These are phyloP conservation scores for Pisolithus thermaeus DNA, from an alignment of 1,284 basidiomycete genomes.

Conservation along the genomic window DNA sequence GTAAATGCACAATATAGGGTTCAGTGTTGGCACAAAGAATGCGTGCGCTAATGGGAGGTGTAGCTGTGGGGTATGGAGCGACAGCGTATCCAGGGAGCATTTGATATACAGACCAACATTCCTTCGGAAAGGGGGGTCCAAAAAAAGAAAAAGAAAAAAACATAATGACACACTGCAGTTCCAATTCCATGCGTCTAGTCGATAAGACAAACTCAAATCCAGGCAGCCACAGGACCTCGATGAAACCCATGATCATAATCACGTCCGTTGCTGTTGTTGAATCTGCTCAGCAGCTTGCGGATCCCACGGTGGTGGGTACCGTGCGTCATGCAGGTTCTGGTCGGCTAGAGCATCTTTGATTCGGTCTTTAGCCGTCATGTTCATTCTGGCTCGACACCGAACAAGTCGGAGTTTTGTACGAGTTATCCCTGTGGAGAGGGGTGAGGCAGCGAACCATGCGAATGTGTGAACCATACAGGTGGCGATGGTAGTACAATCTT, in stretches of 20 bases:
- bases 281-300: constrained; percentile 34
- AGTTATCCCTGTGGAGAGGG: constrained; percentile 57
- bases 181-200: neutral
- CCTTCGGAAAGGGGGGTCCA: neutral
- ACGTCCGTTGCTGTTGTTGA: constrained; percentile 17
- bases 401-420: constrained; percentile 74
- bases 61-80: neutral
- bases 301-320: constrained; percentile 74
- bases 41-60: neutral
- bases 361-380: constrained; percentile 62
- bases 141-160: neutral
- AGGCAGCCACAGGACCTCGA: neutral
- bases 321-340: constrained; percentile 64
- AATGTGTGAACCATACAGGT: constrained; percentile 53
- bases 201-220: neutral
- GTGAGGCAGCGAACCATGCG: constrained; percentile 1
- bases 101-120: neutral
- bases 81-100: neutral
- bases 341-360: constrained; percentile 66
- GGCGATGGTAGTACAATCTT: constrained; percentile 76
- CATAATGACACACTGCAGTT: neutral
- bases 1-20: no score
- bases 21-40: neutral
- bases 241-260: neutral
- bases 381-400: constrained; percentile 65